Evolutionary conservation across 2,329 filamentous ascomycete genomes (phyloP), one percentile per base, ranked within the genome.

Genomic region (Dryadomyces sulphureus): DNA sequence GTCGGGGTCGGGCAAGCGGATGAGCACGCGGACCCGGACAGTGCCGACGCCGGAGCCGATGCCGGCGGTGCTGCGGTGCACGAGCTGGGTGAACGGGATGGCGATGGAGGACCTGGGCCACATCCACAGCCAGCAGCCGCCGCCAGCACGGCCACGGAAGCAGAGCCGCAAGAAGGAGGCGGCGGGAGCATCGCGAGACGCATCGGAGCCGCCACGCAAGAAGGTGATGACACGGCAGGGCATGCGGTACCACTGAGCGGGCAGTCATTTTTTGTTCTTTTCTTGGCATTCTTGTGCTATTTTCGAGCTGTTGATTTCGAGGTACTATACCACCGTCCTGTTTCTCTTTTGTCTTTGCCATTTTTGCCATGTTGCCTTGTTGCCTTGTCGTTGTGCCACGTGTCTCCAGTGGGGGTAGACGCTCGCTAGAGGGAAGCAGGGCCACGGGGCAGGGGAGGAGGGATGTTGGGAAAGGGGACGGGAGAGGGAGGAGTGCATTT

Each of bases 71-170:
- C 70, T 71, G 56, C 65, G 72, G 22, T 77, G 73, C 54, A 59
- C 72, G 44, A 60, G 61, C 39, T 77, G 73, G 72, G 59, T 69
- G 54, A 79, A 79, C 50, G 72, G 67, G 21, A 75, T 69, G 58
- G 74, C 72, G 6, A 53, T 75, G 34, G 71, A 76, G 24, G 71
- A 77, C 48, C 54, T 75, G 17, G 75, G 75, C 1, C 73, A 78
- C 48, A 57, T 77, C 32, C 75, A 79, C 56, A 72, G 69, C 50
- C 65, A 75, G 48, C 66, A 70, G 38, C 73, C 74, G 25, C 70
- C 72, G 7, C 70, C 69, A 2, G 68, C 68, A 5, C 63, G 70
- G 49, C 55, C 65, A 20, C 64, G 66, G 52, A 77, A 76, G 60
- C 66, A 68, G 50, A 65, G 62, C 16, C 76, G 74, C 59, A 66